Evolutionary conservation across 2,329 filamentous ascomycete genomes (phyloP).

Genomic region (Pestalotiopsis sp.): DNA sequence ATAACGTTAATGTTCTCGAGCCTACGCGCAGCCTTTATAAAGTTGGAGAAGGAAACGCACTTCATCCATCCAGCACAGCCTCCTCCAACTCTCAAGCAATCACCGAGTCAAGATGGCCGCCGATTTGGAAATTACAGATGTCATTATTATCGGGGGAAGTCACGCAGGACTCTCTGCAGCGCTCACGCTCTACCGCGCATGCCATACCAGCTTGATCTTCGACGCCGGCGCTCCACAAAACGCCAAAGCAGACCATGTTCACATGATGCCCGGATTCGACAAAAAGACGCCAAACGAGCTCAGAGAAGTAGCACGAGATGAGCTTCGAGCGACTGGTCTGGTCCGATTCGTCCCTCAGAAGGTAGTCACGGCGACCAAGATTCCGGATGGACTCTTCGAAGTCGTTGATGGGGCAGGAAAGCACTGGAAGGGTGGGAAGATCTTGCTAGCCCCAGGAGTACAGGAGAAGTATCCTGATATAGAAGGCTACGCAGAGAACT

Average conservation of each 20-base stretch:
- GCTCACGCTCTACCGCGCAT: background rate
- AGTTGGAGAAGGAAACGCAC: too few species aligned
- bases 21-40: too few species aligned
- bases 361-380: background rate
- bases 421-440: background rate
- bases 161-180: background rate
- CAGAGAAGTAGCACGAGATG: background rate
- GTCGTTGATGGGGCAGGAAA: background rate
- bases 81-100: too few species aligned
- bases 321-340: background rate
- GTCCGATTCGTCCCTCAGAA: background rate
- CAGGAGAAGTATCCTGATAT: background rate
- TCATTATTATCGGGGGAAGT: background rate
- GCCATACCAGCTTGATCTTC: background rate
- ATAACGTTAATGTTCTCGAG: too few species aligned
- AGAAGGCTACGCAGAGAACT: background rate
- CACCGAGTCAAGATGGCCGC: too few species aligned
- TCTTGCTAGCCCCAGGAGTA: background rate
- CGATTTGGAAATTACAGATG: background rate
- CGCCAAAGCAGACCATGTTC: background rate
- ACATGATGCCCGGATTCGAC: background rate
- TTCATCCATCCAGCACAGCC: too few species aligned
- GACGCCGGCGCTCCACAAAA: background rate
- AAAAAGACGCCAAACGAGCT: background rate
- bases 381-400: background rate